A percentile compares a stretch with the other conserved stretches of the same genome.
phyloP scores from a whole-genome alignment of 495 filamentous ascomycete species.

The Penicillium pulvis region DNA sequence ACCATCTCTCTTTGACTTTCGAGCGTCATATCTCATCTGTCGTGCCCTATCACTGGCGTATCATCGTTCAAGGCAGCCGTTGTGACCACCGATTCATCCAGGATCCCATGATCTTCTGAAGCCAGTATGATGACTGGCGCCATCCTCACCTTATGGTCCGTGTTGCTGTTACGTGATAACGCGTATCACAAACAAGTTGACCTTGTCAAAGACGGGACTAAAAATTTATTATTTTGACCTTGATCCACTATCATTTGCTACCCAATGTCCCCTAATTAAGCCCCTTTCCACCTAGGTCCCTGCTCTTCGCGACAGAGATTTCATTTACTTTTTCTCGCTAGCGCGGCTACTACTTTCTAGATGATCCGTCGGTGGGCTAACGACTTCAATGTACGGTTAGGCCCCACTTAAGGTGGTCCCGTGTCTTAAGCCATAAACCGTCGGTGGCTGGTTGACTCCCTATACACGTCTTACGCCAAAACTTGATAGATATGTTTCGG shows the following conservation, averaged over 20 bases:
- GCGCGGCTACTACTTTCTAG: slow-evolving; percentile 8
- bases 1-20: slow-evolving; percentile 13
- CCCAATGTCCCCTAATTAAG: slow-evolving; percentile 27
- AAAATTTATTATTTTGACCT: background rate
- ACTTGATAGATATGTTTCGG: slow-evolving; percentile 6
- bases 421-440: slow-evolving; percentile 24
- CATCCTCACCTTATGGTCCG: slow-evolving; percentile 6
- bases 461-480: slow-evolving; percentile 9
- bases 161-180: slow-evolving; percentile 16
- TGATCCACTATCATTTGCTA: background rate
- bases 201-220: background rate
- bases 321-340: slow-evolving; percentile 7
- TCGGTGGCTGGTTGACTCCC: slow-evolving; percentile 19
- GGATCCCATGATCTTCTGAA: slow-evolving; percentile 22
- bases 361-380: slow-evolving; percentile 10
- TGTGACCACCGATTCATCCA: slow-evolving; percentile 11
- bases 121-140: background rate
- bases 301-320: slow-evolving; percentile 5
- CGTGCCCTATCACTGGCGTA: slow-evolving; percentile 19
- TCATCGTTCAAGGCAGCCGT: slow-evolving; percentile 17
- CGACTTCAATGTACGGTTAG: slow-evolving; percentile 12
- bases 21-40: slow-evolving; percentile 14
- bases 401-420: slow-evolving; percentile 24
- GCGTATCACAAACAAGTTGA: slow-evolving; percentile 14
- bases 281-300: slow-evolving; percentile 14